A percentile compares a stretch with the other conserved stretches of the same genome.
Conservation (phyloP, 148 eudicot genomes). For the Arbutus unedo region DNA sequence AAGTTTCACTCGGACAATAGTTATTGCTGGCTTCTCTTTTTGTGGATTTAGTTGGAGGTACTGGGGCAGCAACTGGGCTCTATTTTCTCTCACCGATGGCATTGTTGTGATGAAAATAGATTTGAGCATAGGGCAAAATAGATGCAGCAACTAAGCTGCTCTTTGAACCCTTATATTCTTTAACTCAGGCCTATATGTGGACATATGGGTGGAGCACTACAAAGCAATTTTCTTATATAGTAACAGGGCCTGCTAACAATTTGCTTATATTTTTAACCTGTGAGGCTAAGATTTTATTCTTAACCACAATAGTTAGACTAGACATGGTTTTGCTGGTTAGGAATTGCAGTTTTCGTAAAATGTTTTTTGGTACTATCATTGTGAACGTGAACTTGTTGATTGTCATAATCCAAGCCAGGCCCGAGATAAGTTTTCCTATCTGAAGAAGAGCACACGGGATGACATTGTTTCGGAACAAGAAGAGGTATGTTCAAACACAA, state of each 20-base stretch:
- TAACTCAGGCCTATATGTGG: neutral
- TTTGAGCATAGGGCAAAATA: neutral
- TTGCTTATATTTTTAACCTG: neutral
- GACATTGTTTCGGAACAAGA: conserved; percentile 85
- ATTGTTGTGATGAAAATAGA: neutral
- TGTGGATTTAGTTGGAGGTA: conserved; percentile 8
- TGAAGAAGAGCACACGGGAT: conserved; percentile 84
- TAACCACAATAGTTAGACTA: neutral
- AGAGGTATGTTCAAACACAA: conserved; percentile 51
- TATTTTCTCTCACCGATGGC: neutral
- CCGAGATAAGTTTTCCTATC: conserved; percentile 74
- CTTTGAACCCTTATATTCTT: neutral
- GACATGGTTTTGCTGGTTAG: neutral
- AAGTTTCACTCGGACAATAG: neutral
- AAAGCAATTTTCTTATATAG: neutral
- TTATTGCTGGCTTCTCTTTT: neutral
- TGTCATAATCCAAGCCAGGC: conserved; percentile 48
- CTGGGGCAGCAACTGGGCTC: neutral
- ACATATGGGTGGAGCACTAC: neutral
- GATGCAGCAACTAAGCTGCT: neutral
- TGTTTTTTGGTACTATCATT: conserved; percentile 14
- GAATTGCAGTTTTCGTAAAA: too few relatives aligned
- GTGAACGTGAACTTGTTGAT: conserved; percentile 19
- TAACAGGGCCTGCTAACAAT: neutral
- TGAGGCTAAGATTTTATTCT: neutral